phyloP scores from a whole-genome alignment of 768 basidiomycete genomes.

The Suillus alpinus region DNA sequence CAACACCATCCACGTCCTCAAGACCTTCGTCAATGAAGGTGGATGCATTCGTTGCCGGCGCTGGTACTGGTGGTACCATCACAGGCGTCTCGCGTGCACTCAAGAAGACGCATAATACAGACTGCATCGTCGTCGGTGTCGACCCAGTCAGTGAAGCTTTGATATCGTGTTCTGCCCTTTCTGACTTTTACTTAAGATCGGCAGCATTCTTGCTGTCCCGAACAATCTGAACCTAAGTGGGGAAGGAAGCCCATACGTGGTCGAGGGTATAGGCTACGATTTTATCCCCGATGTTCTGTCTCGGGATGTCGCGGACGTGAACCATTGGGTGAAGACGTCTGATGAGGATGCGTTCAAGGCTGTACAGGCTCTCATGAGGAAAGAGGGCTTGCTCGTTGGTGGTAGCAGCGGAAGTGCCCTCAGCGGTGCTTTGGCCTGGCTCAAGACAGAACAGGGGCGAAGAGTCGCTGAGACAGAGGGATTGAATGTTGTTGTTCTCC shows the following conservation, averaged over 20 bases:
- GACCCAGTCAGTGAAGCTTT: conserved; percentile 69
- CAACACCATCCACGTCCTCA: conserved; percentile 56
- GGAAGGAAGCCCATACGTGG: conserved; percentile 56
- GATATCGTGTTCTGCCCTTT: not conserved
- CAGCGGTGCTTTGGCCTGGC: conserved; percentile 72
- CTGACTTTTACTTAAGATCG: conserved; percentile 49
- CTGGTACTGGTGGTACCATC: conserved; percentile 94
- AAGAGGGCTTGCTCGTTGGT: conserved; percentile 88
- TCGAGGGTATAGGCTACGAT: conserved; percentile 98
- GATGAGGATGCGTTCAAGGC: conserved; percentile 81
- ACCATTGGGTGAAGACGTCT: conserved; percentile 82
- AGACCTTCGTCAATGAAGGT: conserved; percentile 71
- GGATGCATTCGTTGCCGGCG: conserved; percentile 78
- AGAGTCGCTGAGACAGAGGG: conserved; percentile 63
- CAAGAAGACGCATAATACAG: conserved; percentile 73
- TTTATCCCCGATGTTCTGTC: conserved; percentile 87
- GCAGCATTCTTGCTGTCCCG: conserved; percentile 83
- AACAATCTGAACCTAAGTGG: conserved; percentile 56
- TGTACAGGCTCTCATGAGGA: conserved; percentile 72
- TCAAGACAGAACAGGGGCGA: conserved; percentile 68
- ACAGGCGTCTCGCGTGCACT: conserved; percentile 82
- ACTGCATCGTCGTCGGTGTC: conserved; percentile 75
- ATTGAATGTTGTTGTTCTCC: conserved; percentile 82
- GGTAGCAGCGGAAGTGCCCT: conserved; percentile 91
- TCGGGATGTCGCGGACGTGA: conserved; percentile 54